Evolutionary conservation across 2,329 filamentous ascomycete genomes (phyloP).

Genomic region (Ophiostoma australiae): DNA sequence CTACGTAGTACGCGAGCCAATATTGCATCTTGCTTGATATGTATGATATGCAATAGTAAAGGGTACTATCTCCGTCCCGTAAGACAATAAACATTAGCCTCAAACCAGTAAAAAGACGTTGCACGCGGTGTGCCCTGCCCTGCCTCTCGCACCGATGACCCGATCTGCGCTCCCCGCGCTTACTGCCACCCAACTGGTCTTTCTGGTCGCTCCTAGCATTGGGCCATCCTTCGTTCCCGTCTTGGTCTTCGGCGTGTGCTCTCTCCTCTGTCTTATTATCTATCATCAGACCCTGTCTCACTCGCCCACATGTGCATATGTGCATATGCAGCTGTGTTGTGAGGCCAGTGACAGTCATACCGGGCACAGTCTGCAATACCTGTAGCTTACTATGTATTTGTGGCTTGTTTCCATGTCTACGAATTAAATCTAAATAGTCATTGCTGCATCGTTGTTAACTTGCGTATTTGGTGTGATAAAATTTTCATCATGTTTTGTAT

Average conservation of each 20-base stretch:
- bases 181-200: background rate
- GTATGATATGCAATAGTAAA: background rate
- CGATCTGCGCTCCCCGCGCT: slow-evolving; percentile 5
- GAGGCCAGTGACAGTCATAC: background rate
- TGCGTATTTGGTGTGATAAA: background rate
- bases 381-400: too few species aligned
- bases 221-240: too few species aligned
- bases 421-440: background rate
- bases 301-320: background rate
- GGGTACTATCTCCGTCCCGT: background rate
- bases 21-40: background rate
- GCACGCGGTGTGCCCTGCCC: background rate
- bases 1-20: background rate
- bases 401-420: background rate
- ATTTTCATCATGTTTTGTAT: background rate
- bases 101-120: background rate
- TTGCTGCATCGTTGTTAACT: background rate
- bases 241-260: background rate
- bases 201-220: background rate
- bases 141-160: background rate
- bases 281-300: background rate
- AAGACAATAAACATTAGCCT: background rate
- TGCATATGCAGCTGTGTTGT: background rate
- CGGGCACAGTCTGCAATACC: background rate
- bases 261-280: background rate